phyloP scores from a whole-genome alignment of 495 filamentous ascomycete genomes.

The Xylaria cubensis region DNA sequence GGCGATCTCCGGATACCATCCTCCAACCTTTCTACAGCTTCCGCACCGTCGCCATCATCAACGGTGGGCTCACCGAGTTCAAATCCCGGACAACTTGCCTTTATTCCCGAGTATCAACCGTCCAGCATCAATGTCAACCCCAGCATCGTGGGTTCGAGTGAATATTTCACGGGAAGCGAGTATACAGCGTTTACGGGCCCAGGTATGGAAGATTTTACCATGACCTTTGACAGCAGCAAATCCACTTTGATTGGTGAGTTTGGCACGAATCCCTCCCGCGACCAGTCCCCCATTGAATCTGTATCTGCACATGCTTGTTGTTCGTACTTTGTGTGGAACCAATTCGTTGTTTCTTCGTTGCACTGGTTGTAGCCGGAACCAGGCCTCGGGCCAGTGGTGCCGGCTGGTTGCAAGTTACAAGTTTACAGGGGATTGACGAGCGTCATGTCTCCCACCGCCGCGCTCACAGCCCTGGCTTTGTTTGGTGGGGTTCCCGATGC shows the following conservation, averaged over 20 bases:
- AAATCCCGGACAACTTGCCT: slow-evolving; percentile 62
- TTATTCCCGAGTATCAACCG: slow-evolving; percentile 67
- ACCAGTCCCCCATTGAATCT: slow-evolving; percentile 29
- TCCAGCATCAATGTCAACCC: slow-evolving; percentile 69
- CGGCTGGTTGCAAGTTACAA: slow-evolving; percentile 29
- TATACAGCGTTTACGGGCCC: slow-evolving; percentile 57
- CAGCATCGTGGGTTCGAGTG: slow-evolving; percentile 68
- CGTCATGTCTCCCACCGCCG: slow-evolving; percentile 28
- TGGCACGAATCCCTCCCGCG: slow-evolving; percentile 40
- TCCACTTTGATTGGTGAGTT: slow-evolving; percentile 85
- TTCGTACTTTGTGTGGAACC: neutral
- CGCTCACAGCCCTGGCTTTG: slow-evolving; percentile 20
- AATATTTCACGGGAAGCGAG: slow-evolving; percentile 64
- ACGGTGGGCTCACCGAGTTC: slow-evolving; percentile 82
- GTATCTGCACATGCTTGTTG: slow-evolving; percentile 34
- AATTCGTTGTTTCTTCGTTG: slow-evolving; percentile 11
- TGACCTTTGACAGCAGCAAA: slow-evolving; percentile 62
- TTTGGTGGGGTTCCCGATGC: slow-evolving; percentile 21
- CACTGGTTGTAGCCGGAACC: neutral
- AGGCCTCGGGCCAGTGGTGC: slow-evolving; percentile 29
- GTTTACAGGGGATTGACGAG: slow-evolving; percentile 20
- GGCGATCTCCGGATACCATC: slow-evolving; percentile 55
- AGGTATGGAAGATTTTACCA: slow-evolving; percentile 56
- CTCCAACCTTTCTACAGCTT: slow-evolving; percentile 74
- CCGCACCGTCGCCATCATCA: slow-evolving; percentile 79